Conservation (phyloP, 371 early-diverging fungal genomes). For the Apophysomyces variabilis region DNA sequence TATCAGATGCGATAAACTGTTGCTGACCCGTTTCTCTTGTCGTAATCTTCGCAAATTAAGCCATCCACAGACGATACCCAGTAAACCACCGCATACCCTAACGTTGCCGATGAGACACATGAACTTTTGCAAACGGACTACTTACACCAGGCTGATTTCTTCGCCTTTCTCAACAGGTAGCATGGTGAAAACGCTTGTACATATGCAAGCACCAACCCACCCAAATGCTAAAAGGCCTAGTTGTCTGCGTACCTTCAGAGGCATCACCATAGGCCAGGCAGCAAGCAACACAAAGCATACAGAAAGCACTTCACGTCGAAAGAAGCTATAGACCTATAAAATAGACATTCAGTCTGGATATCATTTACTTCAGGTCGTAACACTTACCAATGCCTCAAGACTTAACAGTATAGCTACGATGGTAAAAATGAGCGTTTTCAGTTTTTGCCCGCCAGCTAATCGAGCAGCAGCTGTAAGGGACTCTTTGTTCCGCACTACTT, state of each 20-base stretch:
- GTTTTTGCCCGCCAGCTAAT: constrained; percentile 18
- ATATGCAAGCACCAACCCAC: constrained; percentile 73
- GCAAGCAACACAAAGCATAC: constrained; percentile 53
- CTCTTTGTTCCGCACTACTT: constrained; percentile 49
- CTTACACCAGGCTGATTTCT: constrained; percentile 75
- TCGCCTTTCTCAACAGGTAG: constrained; percentile 88
- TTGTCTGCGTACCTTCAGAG: constrained; percentile 55
- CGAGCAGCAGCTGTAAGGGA: constrained; percentile 30
- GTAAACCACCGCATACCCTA: constrained; percentile 16
- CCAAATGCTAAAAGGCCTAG: constrained; percentile 34
- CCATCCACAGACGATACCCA: constrained; percentile 6
- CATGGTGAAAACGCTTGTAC: constrained; percentile 82
- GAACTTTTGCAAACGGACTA: not conserved
- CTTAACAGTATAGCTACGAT: constrained; percentile 39
- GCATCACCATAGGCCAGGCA: constrained; percentile 68
- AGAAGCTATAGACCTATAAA: constrained; percentile 76
- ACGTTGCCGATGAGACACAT: not conserved
- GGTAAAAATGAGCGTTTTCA: constrained; percentile 30
- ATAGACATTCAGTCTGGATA: constrained; percentile 1
- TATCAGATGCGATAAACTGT: not conserved
- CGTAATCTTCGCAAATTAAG: not conserved
- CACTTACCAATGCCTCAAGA: constrained; percentile 74
- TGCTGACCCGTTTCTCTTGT: constrained; percentile 2
- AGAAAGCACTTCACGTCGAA: constrained; percentile 68
- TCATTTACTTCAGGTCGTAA: not conserved